Conservation (phyloP, 2,329 filamentous ascomycete genomes). For the Botrytis byssoidea region DNA sequence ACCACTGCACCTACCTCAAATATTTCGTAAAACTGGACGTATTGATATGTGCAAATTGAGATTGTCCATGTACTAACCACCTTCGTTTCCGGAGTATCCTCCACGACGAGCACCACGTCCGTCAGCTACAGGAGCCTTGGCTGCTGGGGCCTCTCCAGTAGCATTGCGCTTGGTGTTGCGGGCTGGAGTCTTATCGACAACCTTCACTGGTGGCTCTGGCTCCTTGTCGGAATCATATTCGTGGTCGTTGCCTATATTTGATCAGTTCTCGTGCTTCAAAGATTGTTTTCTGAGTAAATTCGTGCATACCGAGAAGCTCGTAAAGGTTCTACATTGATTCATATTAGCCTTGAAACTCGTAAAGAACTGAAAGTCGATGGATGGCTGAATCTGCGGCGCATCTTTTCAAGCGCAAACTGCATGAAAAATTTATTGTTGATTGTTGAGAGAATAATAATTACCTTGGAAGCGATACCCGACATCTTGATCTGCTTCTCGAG, state of each 20-base stretch:
- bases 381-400: constrained; percentile 20
- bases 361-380: constrained; percentile 22
- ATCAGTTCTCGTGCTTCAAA: constrained; percentile 35
- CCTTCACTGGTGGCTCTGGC: constrained; percentile 77
- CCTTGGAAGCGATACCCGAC: constrained; percentile 43
- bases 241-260: constrained; percentile 54
- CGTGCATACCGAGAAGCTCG: constrained; percentile 88
- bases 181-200: constrained; percentile 77
- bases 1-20: neutral
- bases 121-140: constrained; percentile 32
- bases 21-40: neutral
- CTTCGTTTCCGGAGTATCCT: constrained; percentile 73
- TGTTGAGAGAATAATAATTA: constrained; percentile 27
- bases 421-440: constrained; percentile 11
- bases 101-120: constrained; percentile 45
- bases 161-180: constrained; percentile 81
- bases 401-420: constrained; percentile 23
- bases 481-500: constrained; percentile 41
- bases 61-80: constrained; percentile 64
- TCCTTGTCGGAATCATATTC: constrained; percentile 67
- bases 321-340: constrained; percentile 75
- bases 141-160: constrained; percentile 66
- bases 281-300: constrained; percentile 27
- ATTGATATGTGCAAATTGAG: neutral
- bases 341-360: constrained; percentile 41